Evolutionary conservation across 208 protist genomes (phyloP), one percentile per base, ranked within the genome.

Genomic region (Borovskyia barvae): DNA sequence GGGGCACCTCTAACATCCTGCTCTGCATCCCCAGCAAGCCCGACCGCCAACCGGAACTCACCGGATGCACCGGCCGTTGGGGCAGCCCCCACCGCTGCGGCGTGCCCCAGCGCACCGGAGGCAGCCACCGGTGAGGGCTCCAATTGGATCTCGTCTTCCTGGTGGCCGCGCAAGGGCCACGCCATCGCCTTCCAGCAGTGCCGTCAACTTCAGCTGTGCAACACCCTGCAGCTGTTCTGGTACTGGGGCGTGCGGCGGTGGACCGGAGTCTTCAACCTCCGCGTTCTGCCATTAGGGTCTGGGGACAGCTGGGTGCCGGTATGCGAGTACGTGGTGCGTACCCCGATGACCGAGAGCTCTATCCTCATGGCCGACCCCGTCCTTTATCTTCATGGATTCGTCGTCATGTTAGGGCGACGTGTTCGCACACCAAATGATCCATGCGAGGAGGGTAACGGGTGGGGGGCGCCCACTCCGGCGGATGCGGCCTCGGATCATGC

Each of bases 311-410:
- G 60, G 11, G 9, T 69, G 63, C 63, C 63, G 0, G 53, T 61
- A 39, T 69, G 63, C 53, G 63, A 69, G 53, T 69, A 50, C 40
- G 63, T 69, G 39, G 15, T 36, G 49, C 63, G 63, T n/a, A 69
- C 53, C 3, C 46, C 19, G n/a, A 69, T 69, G 22, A 69, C 63
- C 22, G 63, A 69, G 37, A 60, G 37, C 37, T 69, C 63, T 1
- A 36, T 69, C 42, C n/a, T 69, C 3, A 33, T 69, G 20, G 63
- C 60, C 46, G 63, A 69, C 63, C 63, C 63, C 1, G 53, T 69
- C 8, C 39, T 69, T 22, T 69, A 69, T 39, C 3, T 61, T 26
- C 63, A 69, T 47, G 35, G 63, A 36, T 69, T 69, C 25, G 63
- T 69, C 3, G 63, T 69, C 46, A 58, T 69, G 63, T 39, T 69